Evolutionary conservation across 2,329 filamentous ascomycete species (phyloP).

Genomic region (Colletotrichum filicis): DNA sequence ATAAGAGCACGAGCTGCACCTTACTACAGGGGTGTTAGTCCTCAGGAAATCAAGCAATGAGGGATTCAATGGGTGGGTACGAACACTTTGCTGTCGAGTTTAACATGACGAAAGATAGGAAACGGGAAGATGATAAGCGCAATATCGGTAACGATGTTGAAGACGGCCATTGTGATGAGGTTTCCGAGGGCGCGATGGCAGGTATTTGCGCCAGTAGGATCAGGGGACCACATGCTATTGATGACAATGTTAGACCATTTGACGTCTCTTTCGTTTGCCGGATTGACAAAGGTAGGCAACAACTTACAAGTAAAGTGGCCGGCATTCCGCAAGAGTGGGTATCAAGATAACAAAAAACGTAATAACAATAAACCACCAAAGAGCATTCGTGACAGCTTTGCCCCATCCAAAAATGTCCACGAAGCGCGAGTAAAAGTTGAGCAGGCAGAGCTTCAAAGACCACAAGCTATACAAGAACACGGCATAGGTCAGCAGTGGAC

Average conservation of each 20-base stretch:
- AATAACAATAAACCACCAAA: conserved; percentile 43
- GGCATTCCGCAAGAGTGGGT: conserved; percentile 42
- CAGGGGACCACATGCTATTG: conserved; percentile 22
- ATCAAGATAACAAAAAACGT: conserved; percentile 42
- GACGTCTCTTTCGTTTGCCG: too few relatives aligned
- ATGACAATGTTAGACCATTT: neutral
- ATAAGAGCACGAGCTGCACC: conserved; percentile 39
- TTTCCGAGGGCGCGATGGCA: conserved; percentile 42
- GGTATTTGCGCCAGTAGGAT: conserved; percentile 5
- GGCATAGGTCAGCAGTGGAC: conserved; percentile 1
- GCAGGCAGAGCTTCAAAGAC: conserved; percentile 43
- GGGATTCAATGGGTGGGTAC: neutral
- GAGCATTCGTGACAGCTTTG: conserved; percentile 33
- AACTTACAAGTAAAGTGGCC: conserved; percentile 39
- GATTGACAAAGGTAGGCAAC: neutral
- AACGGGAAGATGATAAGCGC: conserved; percentile 44
- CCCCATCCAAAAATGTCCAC: conserved; percentile 40
- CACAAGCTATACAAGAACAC: conserved; percentile 38
- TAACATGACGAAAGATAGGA: conserved; percentile 41
- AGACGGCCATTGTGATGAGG: conserved; percentile 43
- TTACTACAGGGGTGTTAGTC: conserved; percentile 32
- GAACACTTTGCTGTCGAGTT: conserved; percentile 38
- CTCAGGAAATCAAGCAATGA: neutral
- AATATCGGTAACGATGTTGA: conserved; percentile 43
- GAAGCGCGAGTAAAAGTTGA: conserved; percentile 45